Base-by-base conservation (phyloP, 768 basidiomycete species). In the Psilocybe cubensis region DNA sequence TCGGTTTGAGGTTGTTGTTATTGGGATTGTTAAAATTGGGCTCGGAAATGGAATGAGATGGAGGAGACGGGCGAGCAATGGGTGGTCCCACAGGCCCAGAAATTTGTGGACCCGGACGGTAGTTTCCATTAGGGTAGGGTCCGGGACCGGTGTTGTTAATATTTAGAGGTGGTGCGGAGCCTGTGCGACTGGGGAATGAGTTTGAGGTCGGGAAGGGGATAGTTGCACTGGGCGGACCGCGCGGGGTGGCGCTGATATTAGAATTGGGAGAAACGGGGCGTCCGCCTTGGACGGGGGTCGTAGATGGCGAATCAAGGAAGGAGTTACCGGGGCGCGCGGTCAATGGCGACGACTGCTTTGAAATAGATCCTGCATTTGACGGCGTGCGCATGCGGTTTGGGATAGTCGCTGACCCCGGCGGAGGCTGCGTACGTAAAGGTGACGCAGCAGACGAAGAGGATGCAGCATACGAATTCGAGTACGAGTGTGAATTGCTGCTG, bases 401-500 rank as follows among this genome's bases (percentile, higher is more conserved):
- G n/a, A 25, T 23, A 44, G 18, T 14, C 23, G 23, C 43, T 23
- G 23, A 17, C 3, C 46, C 46, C 14, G 46, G 66, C 6, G 66
- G 68, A 24, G n/a, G n/a, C n/a, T 67, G 70, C 27, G 59, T 58
- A 56, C 66, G 68, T 29, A 67, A 55, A 28, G 66, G 68, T 20
- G 68, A 66, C 35, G 46, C 25, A 5, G 38, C 44, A 33, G 56
- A 11, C 8, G 47, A 44, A 20, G 40, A 38, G 5, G 57, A 47
- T 1, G 54, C 40, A 25, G 53, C 33, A 35, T 46, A 56, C 12
- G 52, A 35, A 40, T 56, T 45, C 41, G 52, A 45, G 21, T 41
- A 51, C 6, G 64, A 58, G 28, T 31, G 50, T 38, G n/a, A 31
- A 8, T 28, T 53, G 41, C 52, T 53, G 24, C 41, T 53, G 28